Evolutionary conservation across 2,329 filamentous ascomycete species (phyloP).

Genomic region (Fusarium chuoi): DNA sequence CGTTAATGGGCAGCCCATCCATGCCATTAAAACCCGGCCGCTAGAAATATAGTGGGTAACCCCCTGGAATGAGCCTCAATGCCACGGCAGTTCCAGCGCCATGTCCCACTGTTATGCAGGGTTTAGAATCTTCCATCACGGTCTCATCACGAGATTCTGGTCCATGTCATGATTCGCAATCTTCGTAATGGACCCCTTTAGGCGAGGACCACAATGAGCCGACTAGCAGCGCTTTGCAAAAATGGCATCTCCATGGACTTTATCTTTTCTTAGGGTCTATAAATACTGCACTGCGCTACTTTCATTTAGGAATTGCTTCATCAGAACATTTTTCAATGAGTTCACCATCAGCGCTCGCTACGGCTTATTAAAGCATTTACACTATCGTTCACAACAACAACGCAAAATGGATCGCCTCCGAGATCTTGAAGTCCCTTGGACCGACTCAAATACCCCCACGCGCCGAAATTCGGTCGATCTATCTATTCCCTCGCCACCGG

Average conservation of each 20-base stretch:
- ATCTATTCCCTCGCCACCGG: constrained; percentile 9
- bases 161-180: constrained; percentile 29
- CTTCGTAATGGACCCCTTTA: constrained; percentile 35
- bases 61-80: constrained; percentile 36
- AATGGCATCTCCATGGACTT: background rate
- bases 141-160: constrained; percentile 37
- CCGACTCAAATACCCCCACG: constrained; percentile 41
- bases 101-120: constrained; percentile 29
- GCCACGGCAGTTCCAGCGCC: constrained; percentile 34
- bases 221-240: background rate
- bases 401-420: constrained; percentile 32
- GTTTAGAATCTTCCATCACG: constrained; percentile 26
- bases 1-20: constrained; percentile 15
- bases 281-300: constrained; percentile 13
- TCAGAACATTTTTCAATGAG: background rate
- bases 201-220: constrained; percentile 21
- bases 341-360: constrained; percentile 10
- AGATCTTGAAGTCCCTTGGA: constrained; percentile 38
- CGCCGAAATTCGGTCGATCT: constrained; percentile 38
- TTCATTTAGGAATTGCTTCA: background rate
- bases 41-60: background rate
- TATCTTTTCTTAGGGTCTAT: constrained; percentile 5
- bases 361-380: background rate
- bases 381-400: background rate
- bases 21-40: constrained; percentile 3